Conservation (phyloP, 306 rosid genomes). For the Astragalus membranaceus region DNA sequence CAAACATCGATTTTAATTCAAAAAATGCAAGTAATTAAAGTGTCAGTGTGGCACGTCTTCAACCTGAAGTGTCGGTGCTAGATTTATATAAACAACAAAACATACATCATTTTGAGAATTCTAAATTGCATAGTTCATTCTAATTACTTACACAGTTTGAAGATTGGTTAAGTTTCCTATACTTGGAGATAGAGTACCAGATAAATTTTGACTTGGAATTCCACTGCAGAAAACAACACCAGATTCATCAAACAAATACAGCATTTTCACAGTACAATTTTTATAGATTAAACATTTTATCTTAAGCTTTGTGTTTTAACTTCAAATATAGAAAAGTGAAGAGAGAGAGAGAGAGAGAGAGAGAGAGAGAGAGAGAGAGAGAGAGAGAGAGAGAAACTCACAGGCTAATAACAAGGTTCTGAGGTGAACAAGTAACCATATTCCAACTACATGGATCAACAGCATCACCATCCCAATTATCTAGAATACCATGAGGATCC, state of each 20-base stretch:
- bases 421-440: constrained; percentile 91
- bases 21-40: too few relatives aligned
- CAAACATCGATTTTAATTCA: too few relatives aligned
- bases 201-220: constrained; percentile 83
- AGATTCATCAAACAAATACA: constrained; percentile 6
- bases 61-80: too few relatives aligned
- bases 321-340: constrained; percentile 22
- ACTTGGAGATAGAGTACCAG: constrained; percentile 83
- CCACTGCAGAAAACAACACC: constrained; percentile 54
- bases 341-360: neutral
- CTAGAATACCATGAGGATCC: constrained; percentile 92
- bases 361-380: neutral
- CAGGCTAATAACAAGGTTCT: constrained; percentile 72
- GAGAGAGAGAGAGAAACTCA: constrained; percentile 32
- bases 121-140: neutral
- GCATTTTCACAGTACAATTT: neutral
- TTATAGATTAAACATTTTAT: too few relatives aligned
- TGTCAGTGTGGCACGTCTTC: too few relatives aligned
- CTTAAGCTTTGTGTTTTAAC: neutral
- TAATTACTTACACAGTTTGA: constrained; percentile 70
- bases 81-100: neutral
- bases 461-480: constrained; percentile 84
- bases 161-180: constrained; percentile 91
- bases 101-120: neutral
- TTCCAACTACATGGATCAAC: constrained; percentile 99